Conservation (phyloP, 2,329 filamentous ascomycete species). For the Albifimbria verrucaria region DNA sequence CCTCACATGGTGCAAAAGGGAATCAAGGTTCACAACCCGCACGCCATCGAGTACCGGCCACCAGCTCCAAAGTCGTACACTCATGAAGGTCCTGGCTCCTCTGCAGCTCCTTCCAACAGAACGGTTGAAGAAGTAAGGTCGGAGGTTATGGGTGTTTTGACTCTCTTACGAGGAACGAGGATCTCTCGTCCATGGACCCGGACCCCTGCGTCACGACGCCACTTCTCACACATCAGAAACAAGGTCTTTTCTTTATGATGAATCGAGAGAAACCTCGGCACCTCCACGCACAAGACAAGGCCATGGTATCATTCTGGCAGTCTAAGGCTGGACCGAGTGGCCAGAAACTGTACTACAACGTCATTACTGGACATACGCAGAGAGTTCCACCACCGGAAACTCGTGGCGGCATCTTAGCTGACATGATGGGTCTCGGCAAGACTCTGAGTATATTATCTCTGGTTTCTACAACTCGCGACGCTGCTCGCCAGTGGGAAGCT, state of each 20-base stretch:
- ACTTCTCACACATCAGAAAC: slow-evolving; percentile 82
- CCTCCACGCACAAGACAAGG: slow-evolving; percentile 55
- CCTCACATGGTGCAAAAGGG: slow-evolving; percentile 66
- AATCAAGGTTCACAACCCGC: slow-evolving; percentile 74
- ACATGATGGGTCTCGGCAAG: slow-evolving; percentile 89
- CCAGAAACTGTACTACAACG: slow-evolving; percentile 68
- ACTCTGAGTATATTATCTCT: slow-evolving; percentile 83
- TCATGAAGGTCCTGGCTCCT: slow-evolving; percentile 22
- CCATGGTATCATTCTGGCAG: slow-evolving; percentile 76
- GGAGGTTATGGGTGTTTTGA: slow-evolving; percentile 84
- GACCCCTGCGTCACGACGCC: slow-evolving; percentile 59
- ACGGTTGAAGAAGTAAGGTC: slow-evolving; percentile 83
- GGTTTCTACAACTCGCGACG: slow-evolving; percentile 61
- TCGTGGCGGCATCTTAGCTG: slow-evolving; percentile 71
- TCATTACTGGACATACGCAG: slow-evolving; percentile 74
- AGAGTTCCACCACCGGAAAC: slow-evolving; percentile 61
- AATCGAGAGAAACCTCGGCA: slow-evolving; percentile 67
- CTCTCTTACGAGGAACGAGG: slow-evolving; percentile 70
- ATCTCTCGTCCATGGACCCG: slow-evolving; percentile 71
- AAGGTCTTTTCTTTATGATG: slow-evolving; percentile 84
- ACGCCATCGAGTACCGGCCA: slow-evolving; percentile 50
- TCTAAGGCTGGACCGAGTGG: slow-evolving; percentile 48
- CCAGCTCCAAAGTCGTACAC: slow-evolving; percentile 32
- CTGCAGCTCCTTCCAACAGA: slow-evolving; percentile 40
- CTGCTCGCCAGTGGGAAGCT: slow-evolving; percentile 60